A percentile compares a stretch with the other conserved stretches of the same genome.
phyloP scores from a whole-genome alignment of 257 asterid species.

The Fraxinus pennsylvanica region DNA sequence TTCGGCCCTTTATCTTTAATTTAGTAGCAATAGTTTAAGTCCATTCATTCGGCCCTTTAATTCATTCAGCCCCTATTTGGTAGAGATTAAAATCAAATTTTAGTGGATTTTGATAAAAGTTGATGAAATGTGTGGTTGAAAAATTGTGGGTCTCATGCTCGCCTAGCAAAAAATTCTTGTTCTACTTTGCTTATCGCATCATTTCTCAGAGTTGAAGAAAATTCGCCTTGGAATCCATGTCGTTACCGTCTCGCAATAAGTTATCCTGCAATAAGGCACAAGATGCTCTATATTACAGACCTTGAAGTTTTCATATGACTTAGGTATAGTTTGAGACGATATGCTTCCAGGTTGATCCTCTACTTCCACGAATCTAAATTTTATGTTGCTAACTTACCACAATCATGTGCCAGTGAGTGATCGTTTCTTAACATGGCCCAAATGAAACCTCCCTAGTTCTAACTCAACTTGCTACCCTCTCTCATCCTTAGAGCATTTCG shows the following conservation, averaged over 20 bases:
- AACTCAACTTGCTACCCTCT: background rate
- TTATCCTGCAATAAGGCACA: background rate
- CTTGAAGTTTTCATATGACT: background rate
- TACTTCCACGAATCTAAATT: background rate
- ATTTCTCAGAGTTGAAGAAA: background rate
- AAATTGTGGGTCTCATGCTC: background rate
- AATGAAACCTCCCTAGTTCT: background rate
- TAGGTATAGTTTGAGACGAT: background rate
- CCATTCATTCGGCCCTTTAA: no score
- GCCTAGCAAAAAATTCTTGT: background rate
- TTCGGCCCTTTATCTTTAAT: background rate
- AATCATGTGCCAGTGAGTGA: background rate
- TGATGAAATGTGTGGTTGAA: no score
- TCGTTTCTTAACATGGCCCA: background rate
- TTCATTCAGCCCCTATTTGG: no score
- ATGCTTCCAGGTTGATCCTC: background rate
- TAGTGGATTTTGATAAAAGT: no score
- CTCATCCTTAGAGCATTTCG: background rate
- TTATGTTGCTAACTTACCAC: background rate
- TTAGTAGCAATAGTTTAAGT: no score
- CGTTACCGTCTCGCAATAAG: background rate
- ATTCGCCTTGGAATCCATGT: background rate
- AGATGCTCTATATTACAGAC: no score
- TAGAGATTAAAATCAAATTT: no score
- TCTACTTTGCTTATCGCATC: background rate